A percentile compares a stretch with the other conserved stretches of the same genome.
These are phyloP conservation scores for Boeremia lycopersici DNA, from an alignment of 2,329 filamentous ascomycete genomes.

Conservation along the genomic window DNA sequence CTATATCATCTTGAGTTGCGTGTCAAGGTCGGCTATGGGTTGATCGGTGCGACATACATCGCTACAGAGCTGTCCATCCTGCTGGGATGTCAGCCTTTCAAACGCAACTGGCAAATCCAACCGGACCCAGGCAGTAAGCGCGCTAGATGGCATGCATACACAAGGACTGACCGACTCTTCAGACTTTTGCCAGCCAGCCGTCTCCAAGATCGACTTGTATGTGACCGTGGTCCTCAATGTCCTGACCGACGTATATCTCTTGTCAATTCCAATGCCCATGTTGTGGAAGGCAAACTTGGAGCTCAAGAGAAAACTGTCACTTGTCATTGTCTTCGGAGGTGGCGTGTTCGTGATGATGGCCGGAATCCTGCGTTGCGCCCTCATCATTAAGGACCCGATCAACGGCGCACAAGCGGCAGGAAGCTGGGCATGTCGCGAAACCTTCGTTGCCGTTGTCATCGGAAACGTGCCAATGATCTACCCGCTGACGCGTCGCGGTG, in stretches of 20 bases:
- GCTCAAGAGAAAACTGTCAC: conserved; percentile 57
- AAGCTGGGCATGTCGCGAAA: conserved; percentile 54
- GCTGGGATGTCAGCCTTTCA: conserved; percentile 59
- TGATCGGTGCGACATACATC: conserved; percentile 59
- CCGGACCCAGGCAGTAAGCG: conserved; percentile 62
- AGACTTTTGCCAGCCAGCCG: conserved; percentile 22
- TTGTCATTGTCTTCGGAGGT: conserved; percentile 62
- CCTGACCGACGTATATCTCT: conserved; percentile 64
- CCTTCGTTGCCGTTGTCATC: conserved; percentile 53
- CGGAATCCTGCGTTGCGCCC: conserved; percentile 56
- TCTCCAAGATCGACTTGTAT: conserved; percentile 16
- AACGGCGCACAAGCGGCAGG: conserved; percentile 48
- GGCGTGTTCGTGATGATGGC: conserved; percentile 62
- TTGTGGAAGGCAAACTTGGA: conserved; percentile 58
- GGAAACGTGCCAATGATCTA: conserved; percentile 54
- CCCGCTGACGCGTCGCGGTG: conserved; percentile 21
- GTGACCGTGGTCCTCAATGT: conserved; percentile 56
- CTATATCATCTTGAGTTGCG: conserved; percentile 17
- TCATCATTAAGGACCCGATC: conserved; percentile 32
- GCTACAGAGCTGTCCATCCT: conserved; percentile 58
- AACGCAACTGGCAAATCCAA: conserved; percentile 64
- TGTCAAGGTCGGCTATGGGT: conserved; percentile 57
- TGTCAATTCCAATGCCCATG: conserved; percentile 64
- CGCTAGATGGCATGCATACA: too few relatives aligned
- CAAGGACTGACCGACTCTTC: background rate